phyloP scores from a whole-genome alignment of 345 rosid species.

The Hibiscus tridactylites region DNA sequence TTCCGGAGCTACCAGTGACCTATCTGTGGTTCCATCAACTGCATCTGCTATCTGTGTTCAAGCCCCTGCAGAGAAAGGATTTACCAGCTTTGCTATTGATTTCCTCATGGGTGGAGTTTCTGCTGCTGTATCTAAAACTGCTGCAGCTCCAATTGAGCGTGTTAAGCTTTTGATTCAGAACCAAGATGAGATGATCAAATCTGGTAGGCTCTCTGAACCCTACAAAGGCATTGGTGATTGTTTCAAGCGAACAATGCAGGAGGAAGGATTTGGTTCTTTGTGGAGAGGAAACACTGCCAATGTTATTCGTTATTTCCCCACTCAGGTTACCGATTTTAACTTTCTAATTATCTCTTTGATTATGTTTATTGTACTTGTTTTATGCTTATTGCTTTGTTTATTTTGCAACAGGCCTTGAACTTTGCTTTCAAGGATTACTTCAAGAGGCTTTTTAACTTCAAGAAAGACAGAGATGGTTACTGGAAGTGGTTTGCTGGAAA shows the following conservation, averaged over 20 bases:
- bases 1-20: constrained; percentile 22
- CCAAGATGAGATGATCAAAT: constrained; percentile 78
- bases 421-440: constrained; percentile 91
- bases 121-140: constrained; percentile 31
- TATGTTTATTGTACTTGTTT: background rate
- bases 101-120: constrained; percentile 89
- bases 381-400: background rate
- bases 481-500: constrained; percentile 96
- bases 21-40: constrained; percentile 31
- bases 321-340: constrained; percentile 39
- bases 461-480: constrained; percentile 85
- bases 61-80: constrained; percentile 74
- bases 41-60: constrained; percentile 46
- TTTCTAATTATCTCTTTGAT: background rate
- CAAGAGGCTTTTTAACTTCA: constrained; percentile 79
- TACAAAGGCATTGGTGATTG: constrained; percentile 83
- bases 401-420: constrained; percentile 61
- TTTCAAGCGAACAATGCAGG: constrained; percentile 52
- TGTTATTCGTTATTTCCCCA: constrained; percentile 86
- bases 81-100: constrained; percentile 52
- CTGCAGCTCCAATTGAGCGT: constrained; percentile 67
- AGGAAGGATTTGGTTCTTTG: constrained; percentile 56
- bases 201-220: constrained; percentile 69
- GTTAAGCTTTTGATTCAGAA: constrained; percentile 85
- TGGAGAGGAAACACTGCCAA: constrained; percentile 94